A percentile compares a stretch with the other conserved stretches of the same genome.
Evolutionary conservation across 306 rosid species (phyloP).

Genomic region (Hippophae gyantsensis): DNA sequence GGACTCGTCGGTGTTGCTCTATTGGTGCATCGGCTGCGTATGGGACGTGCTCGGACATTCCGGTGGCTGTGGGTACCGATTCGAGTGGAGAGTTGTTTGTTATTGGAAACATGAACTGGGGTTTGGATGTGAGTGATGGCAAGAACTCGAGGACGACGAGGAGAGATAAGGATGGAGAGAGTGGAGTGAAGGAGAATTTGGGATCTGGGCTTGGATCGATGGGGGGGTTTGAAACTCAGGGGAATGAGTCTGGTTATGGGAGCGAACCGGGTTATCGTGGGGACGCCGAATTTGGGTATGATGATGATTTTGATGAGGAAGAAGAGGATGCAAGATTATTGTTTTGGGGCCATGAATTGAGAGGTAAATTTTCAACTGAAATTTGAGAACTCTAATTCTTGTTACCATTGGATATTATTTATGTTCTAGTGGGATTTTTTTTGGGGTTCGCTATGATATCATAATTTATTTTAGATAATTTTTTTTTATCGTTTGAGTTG

Average conservation of each 20-base stretch:
- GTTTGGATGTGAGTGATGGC: constrained; percentile 90
- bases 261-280: constrained; percentile 99
- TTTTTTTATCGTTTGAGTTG: too few relatives aligned
- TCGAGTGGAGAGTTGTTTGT: constrained; percentile 93
- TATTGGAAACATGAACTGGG: constrained; percentile 81
- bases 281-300: constrained; percentile 91
- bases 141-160: constrained; percentile 69
- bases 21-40: constrained; percentile 86
- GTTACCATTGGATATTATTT: neutral
- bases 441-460: too few relatives aligned
- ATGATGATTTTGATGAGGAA: constrained; percentile 92
- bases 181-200: constrained; percentile 65
- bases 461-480: too few relatives aligned
- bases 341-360: constrained; percentile 67
- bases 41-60: constrained; percentile 93
- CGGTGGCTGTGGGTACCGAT: constrained; percentile 83
- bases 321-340: constrained; percentile 70
- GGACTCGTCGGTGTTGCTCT: constrained; percentile 80
- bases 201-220: constrained; percentile 50
- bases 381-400: neutral
- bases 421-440: neutral
- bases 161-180: constrained; percentile 52
- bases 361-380: constrained; percentile 33
- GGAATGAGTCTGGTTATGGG: constrained; percentile 85
- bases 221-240: constrained; percentile 67